Evolutionary conservation across 495 filamentous ascomycete genomes (phyloP), one percentile per base, ranked within the genome.

Genomic region (Podospora australis): DNA sequence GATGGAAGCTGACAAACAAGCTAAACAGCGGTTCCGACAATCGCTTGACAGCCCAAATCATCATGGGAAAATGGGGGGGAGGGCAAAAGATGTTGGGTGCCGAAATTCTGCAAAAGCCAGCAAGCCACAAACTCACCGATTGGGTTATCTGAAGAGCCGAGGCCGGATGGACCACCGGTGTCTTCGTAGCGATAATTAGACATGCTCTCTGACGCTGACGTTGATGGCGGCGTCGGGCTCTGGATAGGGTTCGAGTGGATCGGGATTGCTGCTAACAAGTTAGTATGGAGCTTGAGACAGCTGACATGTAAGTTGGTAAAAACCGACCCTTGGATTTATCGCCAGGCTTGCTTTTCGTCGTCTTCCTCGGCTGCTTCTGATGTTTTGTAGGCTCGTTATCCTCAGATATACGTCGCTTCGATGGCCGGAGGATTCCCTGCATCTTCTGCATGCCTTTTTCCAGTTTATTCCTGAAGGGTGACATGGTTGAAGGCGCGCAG

Each of bases 401-500:
- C 5, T 54, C 50, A 1, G 51, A 48, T 17, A 48, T 45, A 14
- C 47, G 50, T 6, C 55, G 46, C 22, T 58, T 58, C 1, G 44
- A 50, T 3, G 35, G 22, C 28, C 35, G 16, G 26, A 57, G 34
- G 8, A 51, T 54, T 6, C 30, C 51, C 22, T 46, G 50, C 11
- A 58, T 10, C 40, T 54, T 58, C 14, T 44, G 38, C 6, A 54
- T 14, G 2, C 38, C 24, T 8, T 48, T 45, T 17, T 32, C 55
- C 13, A 58, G n/a, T 22, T 28, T 51, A 8, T 48, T 43, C 26
- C n/a, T 14, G 11, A 58, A 35, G 6, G 46, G 50, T 8, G 50
- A 35, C 55, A 58, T 58, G 26, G 24, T 41, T 44, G 46, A 38
- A 2, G 22, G n/a, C n/a, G n/a, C n/a, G n/a, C n/a, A n/a, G n/a